Evolutionary conservation across 2,329 filamentous ascomycete species (phyloP).

Genomic region (Colletotrichum brevisporum): DNA sequence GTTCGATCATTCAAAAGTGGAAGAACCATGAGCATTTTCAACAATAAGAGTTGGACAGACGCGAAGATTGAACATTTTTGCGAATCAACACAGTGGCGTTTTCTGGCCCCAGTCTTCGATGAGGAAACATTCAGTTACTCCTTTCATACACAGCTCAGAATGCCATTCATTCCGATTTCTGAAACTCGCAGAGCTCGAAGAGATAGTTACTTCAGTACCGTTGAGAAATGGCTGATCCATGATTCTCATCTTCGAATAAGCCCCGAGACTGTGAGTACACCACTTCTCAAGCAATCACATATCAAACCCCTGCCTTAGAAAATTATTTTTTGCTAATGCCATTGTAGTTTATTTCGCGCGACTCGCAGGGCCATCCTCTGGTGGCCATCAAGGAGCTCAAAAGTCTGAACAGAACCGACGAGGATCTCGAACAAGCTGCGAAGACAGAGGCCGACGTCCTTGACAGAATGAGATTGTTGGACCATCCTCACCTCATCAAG

Average conservation of each 20-base stretch:
- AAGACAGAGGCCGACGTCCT: background rate
- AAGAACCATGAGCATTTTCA: background rate
- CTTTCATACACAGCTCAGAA: background rate
- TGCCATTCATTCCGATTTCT: background rate
- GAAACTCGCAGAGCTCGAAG: fast-evolving
- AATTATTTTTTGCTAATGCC: background rate
- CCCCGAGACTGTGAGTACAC: background rate
- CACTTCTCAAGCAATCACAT: background rate
- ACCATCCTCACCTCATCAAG: constrained; percentile 7
- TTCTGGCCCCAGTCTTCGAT: background rate
- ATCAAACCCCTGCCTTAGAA: too few relatives aligned
- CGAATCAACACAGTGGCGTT: background rate
- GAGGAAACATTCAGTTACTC: constrained; percentile 6
- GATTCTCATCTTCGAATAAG: background rate
- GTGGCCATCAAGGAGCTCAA: constrained; percentile 10
- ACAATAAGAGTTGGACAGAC: background rate
- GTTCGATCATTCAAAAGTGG: too few relatives aligned
- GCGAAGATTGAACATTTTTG: background rate
- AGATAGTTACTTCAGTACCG: constrained; percentile 12
- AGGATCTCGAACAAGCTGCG: background rate
- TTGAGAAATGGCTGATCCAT: constrained; percentile 1
- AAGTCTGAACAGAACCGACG: background rate
- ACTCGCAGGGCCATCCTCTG: background rate
- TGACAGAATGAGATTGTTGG: background rate
- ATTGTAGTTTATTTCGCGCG: background rate